Evolutionary conservation across 1,284 basidiomycete species (phyloP), one percentile per base, ranked within the genome.

Genomic region (Inonotus obliquus): DNA sequence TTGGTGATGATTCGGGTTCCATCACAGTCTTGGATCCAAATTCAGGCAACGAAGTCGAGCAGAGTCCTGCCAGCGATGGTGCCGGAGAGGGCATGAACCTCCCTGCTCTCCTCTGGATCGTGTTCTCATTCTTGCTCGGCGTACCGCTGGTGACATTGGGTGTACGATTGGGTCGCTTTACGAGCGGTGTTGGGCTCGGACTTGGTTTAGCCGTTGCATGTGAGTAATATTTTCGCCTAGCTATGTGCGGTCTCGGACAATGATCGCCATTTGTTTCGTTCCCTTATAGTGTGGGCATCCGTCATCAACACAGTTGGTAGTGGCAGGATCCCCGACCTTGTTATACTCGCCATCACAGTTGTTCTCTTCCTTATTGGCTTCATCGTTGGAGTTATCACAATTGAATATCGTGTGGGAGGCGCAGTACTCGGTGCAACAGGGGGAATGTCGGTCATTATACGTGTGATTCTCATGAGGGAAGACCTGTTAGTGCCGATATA

Each of bases 41-140:
- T 27, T 81, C 81, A 0, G 70, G 73, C 17, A 66, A 75, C 49
- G 57, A 70, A 27, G 76, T 87, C 17, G 70, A 78, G 2, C 86
- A 88, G 70, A 81, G 80, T 0, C 59, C 74, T 5, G 85, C 81
- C 1, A 77, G 82, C 2, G 86, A 88, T 67, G 86, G 85, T 6
- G 75, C 79, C 49, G 86, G 86, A 7, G 66, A 68, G 1, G 79
- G 74, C 32, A 81, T 81, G 65, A 74, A 78, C 54, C 63, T 73
- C 1, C 70, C 81, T 25, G 82, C 84, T 1, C 61, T 84, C 19
- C 67, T 86, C 17, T 88, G 86, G 86, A 77, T 86, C 9, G 72
- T 68, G 11, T 84, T 81, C 65, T 77, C 75, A 27, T 75, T 84
- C 59, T 63, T 74, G 9, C 65, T 85, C 47, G 86, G 86, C 11